Percentiles rank a stretch among this genome's conserved stretches.
Evolutionary conservation across 2,329 filamentous ascomycete genomes (phyloP).

Genomic region (Fusarium abutilonis): DNA sequence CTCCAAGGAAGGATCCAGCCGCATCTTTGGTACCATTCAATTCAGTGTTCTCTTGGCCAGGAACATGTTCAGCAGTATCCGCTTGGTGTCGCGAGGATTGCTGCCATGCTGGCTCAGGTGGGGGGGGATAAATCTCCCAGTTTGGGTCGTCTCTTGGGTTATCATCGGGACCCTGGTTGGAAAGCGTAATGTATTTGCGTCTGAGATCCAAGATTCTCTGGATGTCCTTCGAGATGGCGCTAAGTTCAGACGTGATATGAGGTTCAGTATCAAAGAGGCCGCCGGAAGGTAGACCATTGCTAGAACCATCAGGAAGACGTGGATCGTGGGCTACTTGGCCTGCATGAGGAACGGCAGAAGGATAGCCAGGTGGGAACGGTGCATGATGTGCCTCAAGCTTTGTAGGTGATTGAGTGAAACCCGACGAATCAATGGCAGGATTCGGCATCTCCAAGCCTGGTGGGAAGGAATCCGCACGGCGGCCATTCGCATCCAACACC

Average conservation of each 20-base stretch:
- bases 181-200: slow-evolving; percentile 87
- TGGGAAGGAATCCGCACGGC: slow-evolving; percentile 32
- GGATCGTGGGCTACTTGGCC: slow-evolving; percentile 21
- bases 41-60: slow-evolving; percentile 34
- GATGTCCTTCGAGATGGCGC: slow-evolving; percentile 88
- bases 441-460: slow-evolving; percentile 53
- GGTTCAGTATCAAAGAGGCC: slow-evolving; percentile 75
- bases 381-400: slow-evolving; percentile 24
- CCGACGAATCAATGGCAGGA: slow-evolving; percentile 26
- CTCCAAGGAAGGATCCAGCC: slow-evolving; percentile 6
- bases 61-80: slow-evolving; percentile 26
- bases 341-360: slow-evolving; percentile 12
- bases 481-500: slow-evolving; percentile 46
- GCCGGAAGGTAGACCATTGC: slow-evolving; percentile 51
- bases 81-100: slow-evolving; percentile 41
- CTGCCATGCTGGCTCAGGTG: slow-evolving; percentile 88
- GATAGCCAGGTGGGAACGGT: slow-evolving; percentile 11
- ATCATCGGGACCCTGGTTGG: slow-evolving; percentile 81
- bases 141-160: slow-evolving; percentile 86
- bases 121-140: slow-evolving; percentile 91
- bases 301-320: slow-evolving; percentile 31
- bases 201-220: slow-evolving; percentile 88
- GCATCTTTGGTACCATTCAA: slow-evolving; percentile 24
- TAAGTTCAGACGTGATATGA: slow-evolving; percentile 84
- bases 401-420: slow-evolving; percentile 21